Evolutionary conservation across 2,329 filamentous ascomycete species (phyloP), one percentile per base, ranked within the genome.

Genomic region (Cladosporium sp.): DNA sequence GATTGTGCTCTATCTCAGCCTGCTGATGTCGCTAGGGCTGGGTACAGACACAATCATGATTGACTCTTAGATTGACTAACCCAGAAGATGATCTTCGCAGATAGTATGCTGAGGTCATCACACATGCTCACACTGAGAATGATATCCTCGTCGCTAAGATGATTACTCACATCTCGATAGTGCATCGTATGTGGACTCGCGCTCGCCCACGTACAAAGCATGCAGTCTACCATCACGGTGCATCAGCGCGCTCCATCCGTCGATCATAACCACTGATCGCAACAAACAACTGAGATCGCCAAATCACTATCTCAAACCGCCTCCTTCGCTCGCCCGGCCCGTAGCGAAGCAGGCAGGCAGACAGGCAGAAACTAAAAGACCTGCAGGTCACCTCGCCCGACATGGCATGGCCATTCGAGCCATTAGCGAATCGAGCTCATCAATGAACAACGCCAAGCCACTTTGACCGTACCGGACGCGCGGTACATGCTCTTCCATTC

Each of bases 331-430:
- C 43, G 28, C 23, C n/a, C 58, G 58, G 58, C 43, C 58, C 58
- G 58, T 53, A 51, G 58, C 58, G 58, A 46, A 60, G 36, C 36
- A 30, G 7, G 36, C 39, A 46, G 39, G 39, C 39, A 46, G 39
- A 8, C 39, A 46, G 39, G 34, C 34, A 39, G 34, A 43, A 43
- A 23, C n/a, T 46, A 46, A 46, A n/a, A 58, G 13, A 28, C 43
- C 58, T 61, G 58, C 58, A 61, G 26, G 58, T 61, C 58, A 61
- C 46, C 28, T 51, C 28, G 11, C 18, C 58, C 36, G 58, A 60
- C 58, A 60, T 48, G 49, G 57, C 21, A n/a, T n/a, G n/a, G n/a
- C 36, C 18, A 3, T 11, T 43, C 36, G 36, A 43, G 36, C 39
- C 39, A 46, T 48, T 49, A 48, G 58, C 58, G 58, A 60, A 49